These are phyloP conservation scores for Syzygium grande DNA, from an alignment of 345 rosid genomes.

Conservation along the genomic window DNA sequence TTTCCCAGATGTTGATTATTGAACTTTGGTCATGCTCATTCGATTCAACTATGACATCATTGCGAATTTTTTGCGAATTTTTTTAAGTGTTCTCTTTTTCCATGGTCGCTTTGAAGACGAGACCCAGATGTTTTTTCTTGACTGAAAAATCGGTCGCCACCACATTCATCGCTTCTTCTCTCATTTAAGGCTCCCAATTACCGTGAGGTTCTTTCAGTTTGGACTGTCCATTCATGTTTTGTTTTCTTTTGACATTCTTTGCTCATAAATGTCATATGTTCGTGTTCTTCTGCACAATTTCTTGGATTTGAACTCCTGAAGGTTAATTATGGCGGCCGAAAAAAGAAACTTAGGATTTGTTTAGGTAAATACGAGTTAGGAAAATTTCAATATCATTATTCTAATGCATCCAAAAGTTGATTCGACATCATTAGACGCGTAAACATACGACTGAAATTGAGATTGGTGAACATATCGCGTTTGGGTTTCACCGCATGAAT, in stretches of 20 bases:
- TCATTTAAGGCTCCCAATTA: neutral
- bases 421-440: neutral
- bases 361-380: neutral
- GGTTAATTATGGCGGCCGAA: neutral
- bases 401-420: neutral
- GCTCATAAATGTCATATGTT: neutral
- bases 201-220: neutral
- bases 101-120: neutral
- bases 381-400: neutral
- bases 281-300: neutral
- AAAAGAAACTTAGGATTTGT: neutral
- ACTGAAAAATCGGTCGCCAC: neutral
- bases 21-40: neutral
- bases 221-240: neutral
- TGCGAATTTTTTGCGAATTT: no score
- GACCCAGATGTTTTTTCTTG: neutral
- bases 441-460: neutral
- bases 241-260: neutral
- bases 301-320: neutral
- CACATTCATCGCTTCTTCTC: neutral
- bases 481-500: neutral
- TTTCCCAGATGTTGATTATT: neutral
- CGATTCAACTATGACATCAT: neutral
- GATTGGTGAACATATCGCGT: neutral
- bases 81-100: neutral